Evolutionary conservation across 2,329 filamentous ascomycete species (phyloP).

Genomic region (Paradendryphiella salina): DNA sequence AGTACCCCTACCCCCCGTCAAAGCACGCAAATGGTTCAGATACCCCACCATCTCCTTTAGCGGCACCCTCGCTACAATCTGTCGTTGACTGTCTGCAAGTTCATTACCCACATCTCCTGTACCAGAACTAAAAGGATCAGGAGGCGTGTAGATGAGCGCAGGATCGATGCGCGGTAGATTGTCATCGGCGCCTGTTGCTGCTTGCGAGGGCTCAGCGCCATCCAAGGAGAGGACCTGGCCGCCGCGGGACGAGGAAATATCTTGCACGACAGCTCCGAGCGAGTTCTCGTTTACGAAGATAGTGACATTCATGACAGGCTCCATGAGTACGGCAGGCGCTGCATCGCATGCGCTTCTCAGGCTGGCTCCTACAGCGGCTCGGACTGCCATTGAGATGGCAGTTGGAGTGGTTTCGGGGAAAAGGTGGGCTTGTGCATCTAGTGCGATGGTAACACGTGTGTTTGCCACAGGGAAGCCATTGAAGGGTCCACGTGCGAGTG

Average conservation of each 20-base stretch:
- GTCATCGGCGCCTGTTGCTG: slow-evolving; percentile 9
- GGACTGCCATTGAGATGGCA: slow-evolving; percentile 68
- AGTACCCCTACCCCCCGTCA: slow-evolving; percentile 82
- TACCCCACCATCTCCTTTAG: slow-evolving; percentile 97
- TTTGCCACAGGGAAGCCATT: slow-evolving; percentile 79
- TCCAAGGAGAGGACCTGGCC: slow-evolving; percentile 74
- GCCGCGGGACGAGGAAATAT: slow-evolving; percentile 73
- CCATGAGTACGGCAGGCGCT: slow-evolving; percentile 69
- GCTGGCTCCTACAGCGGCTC: slow-evolving; percentile 64
- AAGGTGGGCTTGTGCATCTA: slow-evolving; percentile 67
- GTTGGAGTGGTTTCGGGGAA: slow-evolving; percentile 69
- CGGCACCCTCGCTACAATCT: slow-evolving; percentile 83
- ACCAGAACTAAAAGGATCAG: slow-evolving; percentile 71
- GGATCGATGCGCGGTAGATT: slow-evolving; percentile 63
- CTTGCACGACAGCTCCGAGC: slow-evolving; percentile 80
- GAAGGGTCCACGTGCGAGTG: slow-evolving; percentile 80
- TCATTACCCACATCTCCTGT: slow-evolving; percentile 24
- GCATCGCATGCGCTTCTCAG: slow-evolving; percentile 64
- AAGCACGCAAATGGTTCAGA: slow-evolving; percentile 80
- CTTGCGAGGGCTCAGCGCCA: slow-evolving; percentile 16
- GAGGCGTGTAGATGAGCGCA: slow-evolving; percentile 79
- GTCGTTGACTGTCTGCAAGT: slow-evolving; percentile 45
- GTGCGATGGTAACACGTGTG: slow-evolving; percentile 68
- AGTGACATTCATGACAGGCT: slow-evolving; percentile 89
- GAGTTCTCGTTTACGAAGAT: slow-evolving; percentile 83